Evolutionary conservation across 1,139 yeast genomes (phyloP).

Genomic region (Yamadazyma triangularis): DNA sequence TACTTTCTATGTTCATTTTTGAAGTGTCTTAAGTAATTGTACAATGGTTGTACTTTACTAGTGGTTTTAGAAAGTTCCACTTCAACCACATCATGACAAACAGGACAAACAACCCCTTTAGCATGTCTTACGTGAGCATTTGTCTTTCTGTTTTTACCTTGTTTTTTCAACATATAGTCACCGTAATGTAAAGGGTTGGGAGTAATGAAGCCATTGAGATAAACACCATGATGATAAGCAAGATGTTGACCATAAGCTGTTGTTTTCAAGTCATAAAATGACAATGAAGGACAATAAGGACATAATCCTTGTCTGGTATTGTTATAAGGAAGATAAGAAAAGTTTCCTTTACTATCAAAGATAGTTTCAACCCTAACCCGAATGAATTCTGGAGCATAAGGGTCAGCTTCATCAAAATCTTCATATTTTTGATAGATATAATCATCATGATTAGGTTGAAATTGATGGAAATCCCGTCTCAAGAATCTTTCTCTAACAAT

Average conservation of each 20-base stretch:
- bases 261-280: constrained; percentile 26
- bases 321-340: constrained; percentile 15
- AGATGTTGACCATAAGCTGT: constrained; percentile 33
- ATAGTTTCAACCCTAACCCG: not conserved
- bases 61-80: constrained; percentile 20
- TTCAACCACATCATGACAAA: constrained; percentile 19
- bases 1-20: constrained; percentile 12
- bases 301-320: constrained; percentile 29
- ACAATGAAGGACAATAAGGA: constrained; percentile 25
- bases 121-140: constrained; percentile 10
- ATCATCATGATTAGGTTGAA: not conserved
- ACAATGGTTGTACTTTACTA: constrained; percentile 15
- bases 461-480: not conserved
- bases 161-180: constrained; percentile 12
- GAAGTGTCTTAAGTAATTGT: constrained; percentile 25
- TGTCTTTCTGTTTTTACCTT: constrained; percentile 13
- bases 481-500: not conserved
- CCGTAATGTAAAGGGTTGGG: constrained; percentile 23
- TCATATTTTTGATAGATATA: not conserved
- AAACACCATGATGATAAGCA: constrained; percentile 29
- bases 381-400: constrained; percentile 1
- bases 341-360: constrained; percentile 1
- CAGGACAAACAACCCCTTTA: constrained; percentile 12
- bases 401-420: not conserved
- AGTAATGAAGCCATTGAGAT: constrained; percentile 19